Percentiles rank a stretch among this genome's conserved stretches.
Conservation (phyloP, 768 basidiomycete genomes). For the Xerocomellus dryophilus region DNA sequence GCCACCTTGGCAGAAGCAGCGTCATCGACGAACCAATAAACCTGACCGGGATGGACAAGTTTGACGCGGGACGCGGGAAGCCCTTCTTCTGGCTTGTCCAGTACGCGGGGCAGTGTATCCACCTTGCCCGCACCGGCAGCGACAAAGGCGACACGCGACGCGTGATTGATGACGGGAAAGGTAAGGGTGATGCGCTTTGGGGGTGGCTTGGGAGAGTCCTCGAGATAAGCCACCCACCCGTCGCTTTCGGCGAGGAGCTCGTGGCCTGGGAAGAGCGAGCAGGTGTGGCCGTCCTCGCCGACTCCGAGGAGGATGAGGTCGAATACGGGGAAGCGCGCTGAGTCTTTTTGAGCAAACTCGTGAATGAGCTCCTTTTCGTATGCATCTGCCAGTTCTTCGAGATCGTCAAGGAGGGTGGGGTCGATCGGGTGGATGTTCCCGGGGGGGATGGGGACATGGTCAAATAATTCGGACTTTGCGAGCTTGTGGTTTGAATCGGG, state of each 20-base stretch:
- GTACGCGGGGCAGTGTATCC: slow-evolving; percentile 64
- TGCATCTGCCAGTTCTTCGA: slow-evolving; percentile 76
- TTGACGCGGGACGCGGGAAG: slow-evolving; percentile 83
- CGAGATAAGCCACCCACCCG: slow-evolving; percentile 92
- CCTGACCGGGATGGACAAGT: slow-evolving; percentile 73
- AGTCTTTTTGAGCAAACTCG: slow-evolving; percentile 89
- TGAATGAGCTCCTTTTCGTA: slow-evolving; percentile 83
- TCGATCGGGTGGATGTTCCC: slow-evolving; percentile 86
- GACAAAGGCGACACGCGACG: slow-evolving; percentile 85
- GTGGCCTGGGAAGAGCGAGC: slow-evolving; percentile 95
- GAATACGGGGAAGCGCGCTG: slow-evolving; percentile 95
- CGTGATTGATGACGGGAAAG: slow-evolving; percentile 86
- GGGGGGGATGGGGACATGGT: slow-evolving; percentile 74
- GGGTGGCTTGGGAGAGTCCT: slow-evolving; percentile 94
- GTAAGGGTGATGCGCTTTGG: slow-evolving; percentile 89
- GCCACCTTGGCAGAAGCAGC: slow-evolving; percentile 65
- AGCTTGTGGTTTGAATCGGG: slow-evolving; percentile 88
- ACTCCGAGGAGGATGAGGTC: slow-evolving; percentile 96
- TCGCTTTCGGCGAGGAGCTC: slow-evolving; percentile 77
- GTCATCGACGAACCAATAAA: slow-evolving; percentile 95
- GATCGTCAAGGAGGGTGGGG: slow-evolving; percentile 56
- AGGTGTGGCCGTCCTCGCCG: slow-evolving; percentile 98
- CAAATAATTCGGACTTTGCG: slow-evolving; percentile 70
- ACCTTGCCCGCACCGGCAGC: slow-evolving; percentile 80
- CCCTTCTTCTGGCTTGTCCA: slow-evolving; percentile 76